Evolutionary conservation across 2,329 filamentous ascomycete species (phyloP), one percentile per base, ranked within the genome.

Genomic region (Raffaelea albimanens): DNA sequence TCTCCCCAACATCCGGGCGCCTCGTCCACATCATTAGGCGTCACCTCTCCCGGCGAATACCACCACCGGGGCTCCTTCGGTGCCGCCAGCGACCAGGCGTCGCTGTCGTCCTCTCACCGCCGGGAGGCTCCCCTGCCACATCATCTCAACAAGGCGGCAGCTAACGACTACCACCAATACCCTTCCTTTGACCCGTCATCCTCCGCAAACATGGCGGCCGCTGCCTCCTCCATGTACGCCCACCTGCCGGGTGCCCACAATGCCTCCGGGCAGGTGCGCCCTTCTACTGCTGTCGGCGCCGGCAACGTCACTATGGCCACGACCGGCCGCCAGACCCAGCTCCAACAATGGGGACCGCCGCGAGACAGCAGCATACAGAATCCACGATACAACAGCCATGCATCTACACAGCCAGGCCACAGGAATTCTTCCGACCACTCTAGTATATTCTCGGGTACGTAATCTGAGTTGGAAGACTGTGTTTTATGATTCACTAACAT

Each of bases 151-250:
- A 90, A 88, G 67, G 74, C 72, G 55, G 79, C 79, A 43, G n/a
- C n/a, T n/a, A 70, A 71, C 56, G 90, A 96, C 65, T 95, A 82
- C 61, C 88, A 95, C 67, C 91, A 95, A 60, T 95, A 96, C 63
- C 88, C 89, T 39, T 76, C 76, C 45, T 80, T 85, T 62, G 82
- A 84, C 55, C 69, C 78, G 25, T 66, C 74, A 44, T 61, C 68
- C 36, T 19, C 41, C 18, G 44, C 51, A 69, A 47, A 66, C 70
- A 34, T 54, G 13, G 44, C n/a, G n/a, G n/a, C n/a, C n/a, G n/a
- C n/a, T n/a, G n/a, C 46, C 38, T 41, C 50, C 40, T 49, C 52
- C 48, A 47, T 50, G 48, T 52, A 51, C 39, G 48, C 46, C 39
- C 46, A 44, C 39, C 65, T 68, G 50, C 72, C 70, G 43, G 70